phyloP scores from a whole-genome alignment of 495 filamentous ascomycete genomes.

The Halenospora varia region DNA sequence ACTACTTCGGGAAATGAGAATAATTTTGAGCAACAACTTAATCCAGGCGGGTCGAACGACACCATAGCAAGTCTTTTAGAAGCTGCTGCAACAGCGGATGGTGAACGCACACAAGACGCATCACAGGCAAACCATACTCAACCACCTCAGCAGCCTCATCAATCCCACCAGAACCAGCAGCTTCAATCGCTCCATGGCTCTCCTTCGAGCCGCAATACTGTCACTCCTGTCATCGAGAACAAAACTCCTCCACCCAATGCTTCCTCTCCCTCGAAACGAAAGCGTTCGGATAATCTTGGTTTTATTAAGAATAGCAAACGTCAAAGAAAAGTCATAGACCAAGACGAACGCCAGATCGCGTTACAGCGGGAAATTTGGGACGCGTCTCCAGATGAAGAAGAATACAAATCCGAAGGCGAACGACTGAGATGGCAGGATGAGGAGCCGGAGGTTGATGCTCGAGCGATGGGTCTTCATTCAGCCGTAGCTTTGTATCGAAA shows the following conservation, averaged over 20 bases:
- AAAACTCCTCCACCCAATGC: too few species aligned
- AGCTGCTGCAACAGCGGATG: constrained; percentile 21
- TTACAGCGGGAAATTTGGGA: constrained; percentile 1
- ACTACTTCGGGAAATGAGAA: too few species aligned
- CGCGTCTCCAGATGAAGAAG: constrained; percentile 5
- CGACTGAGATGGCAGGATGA: too few species aligned
- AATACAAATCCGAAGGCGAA: neutral
- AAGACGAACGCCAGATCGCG: constrained; percentile 18
- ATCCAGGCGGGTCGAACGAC: constrained; percentile 3
- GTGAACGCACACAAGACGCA: constrained; percentile 14
- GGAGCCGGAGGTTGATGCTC: too few species aligned
- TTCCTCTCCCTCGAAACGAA: neutral
- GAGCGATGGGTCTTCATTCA: constrained; percentile 51
- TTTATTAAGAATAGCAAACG: constrained; percentile 3
- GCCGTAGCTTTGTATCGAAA: constrained; percentile 55
- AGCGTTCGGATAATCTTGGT: neutral
- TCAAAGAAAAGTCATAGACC: too few species aligned
- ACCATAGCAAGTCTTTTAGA: constrained; percentile 20
- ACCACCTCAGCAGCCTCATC: neutral
- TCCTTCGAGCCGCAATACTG: too few species aligned
- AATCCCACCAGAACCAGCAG: neutral
- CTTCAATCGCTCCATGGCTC: too few species aligned
- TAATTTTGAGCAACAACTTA: too few species aligned
- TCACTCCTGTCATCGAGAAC: too few species aligned
- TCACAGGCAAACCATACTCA: neutral